Base-by-base conservation (phyloP, 345 rosid species). In the Noccaea caerulescens region DNA sequence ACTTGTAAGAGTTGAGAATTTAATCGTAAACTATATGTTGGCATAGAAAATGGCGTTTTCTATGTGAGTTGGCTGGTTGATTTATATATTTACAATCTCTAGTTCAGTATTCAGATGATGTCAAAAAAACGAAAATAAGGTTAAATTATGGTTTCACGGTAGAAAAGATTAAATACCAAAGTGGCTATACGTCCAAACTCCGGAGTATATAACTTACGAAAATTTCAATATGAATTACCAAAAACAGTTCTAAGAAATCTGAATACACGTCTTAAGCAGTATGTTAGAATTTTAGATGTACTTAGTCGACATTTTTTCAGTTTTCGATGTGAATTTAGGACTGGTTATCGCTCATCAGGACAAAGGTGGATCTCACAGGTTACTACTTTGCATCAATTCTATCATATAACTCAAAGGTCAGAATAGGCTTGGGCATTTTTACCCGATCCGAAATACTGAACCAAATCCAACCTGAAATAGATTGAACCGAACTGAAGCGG, bases 311-410 rank as follows among this genome's bases (percentile, higher is more conserved):
- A n/a, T 5, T 3, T 10, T 16, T 37, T 16, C 16, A 3, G 1
- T 33, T 18, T 12, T 46, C 3, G 2, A 13, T 50, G 3, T n/a
- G 14, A 32, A 14, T 25, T 5, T 18, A n/a, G 14, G 13, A 53
- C 3, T 25, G 34, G 16, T 30, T 41, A 42, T 53, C 20, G 43
- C 18, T 55, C 42, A 16, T 44, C 38, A 34, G 10, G 57, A 69
- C 46, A 18, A 59, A 70, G 30, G 41, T 49, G 43, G 50, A 68
- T 39, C 16, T 70, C 13, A 70, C 43, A 43, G 30, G 11, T 13
- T 57, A 58, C 20, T 58, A 61, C 20, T 11, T 32, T 61, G 38
- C 46, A 52, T 52, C 13, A 71, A 41, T 18, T 71, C 18, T 62
- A 52, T 71, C 34, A 16, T 71, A 42, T 11, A 11, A 41, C 43